Base-by-base conservation (phyloP, 2,329 filamentous ascomycete genomes). In the Parafenestella ontariensis region DNA sequence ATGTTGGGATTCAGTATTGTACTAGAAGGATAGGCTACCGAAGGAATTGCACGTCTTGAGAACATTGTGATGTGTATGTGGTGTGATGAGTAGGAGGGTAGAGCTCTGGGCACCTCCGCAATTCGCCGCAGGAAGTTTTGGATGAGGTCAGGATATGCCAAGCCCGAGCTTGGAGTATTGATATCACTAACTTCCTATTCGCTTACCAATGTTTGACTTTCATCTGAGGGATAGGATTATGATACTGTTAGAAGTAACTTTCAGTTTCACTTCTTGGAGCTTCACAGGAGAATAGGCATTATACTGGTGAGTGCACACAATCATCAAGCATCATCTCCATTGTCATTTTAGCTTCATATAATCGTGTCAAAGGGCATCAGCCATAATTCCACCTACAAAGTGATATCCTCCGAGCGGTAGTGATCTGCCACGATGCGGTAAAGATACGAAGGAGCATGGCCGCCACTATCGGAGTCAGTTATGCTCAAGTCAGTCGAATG, bases 361-460 rank as follows among this genome's bases (percentile, higher is more conserved):
- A 8, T 34, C 31, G 11, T 34, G 31, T n/a, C 31, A 34, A n/a
- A 34, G 31, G 13, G 13, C 31, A 4, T 34, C 31, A n/a, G 4
- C 31, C n/a, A 5, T n/a, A n/a, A n/a, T 34, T 15, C 15, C 8
- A 34, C 45, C 60, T 68, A 78, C 44, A 82, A 62, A 64, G 87
- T 86, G 49, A 89, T 85, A 65, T 92, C 89, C 69, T 91, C 88
- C 23, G 83, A 79, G 61, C 89, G 87, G 74, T 92, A 92, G 71
- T 92, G 89, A 69, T 92, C 89, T 37, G 84, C 85, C 37, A 92
- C 87, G 55, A 92, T 86, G 57, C 85, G 82, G 52, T 89, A 89
- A n/a, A 92, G 77, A 69, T 90, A 89, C 49, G 88, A 88, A 52
- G 86, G 86, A 17, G 87, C 87, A 75, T 89, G 86, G 26, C 85